Evolutionary conservation across 1,284 basidiomycete species (phyloP).

Genomic region (Salmacisia buchloeana): DNA sequence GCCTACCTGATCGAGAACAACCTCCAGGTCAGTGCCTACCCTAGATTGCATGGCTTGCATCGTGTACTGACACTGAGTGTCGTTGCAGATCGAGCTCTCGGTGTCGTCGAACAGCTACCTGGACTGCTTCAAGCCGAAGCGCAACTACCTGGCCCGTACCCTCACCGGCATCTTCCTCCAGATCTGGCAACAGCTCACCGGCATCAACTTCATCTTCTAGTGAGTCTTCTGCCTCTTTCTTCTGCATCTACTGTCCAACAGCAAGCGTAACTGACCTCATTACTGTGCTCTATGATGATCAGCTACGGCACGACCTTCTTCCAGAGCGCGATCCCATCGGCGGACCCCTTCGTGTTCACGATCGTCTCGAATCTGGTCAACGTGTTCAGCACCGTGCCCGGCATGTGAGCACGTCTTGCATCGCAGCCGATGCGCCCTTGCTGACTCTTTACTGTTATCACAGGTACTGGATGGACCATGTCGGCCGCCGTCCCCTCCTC

Average conservation of each 20-base stretch:
- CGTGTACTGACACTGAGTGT: no score
- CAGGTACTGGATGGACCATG: not conserved
- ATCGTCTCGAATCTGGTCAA: constrained; percentile 52
- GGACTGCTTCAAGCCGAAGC: constrained; percentile 66
- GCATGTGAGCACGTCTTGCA: constrained; percentile 21
- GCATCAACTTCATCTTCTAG: constrained; percentile 79
- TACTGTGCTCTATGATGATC: not conserved
- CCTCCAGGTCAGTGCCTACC: no score
- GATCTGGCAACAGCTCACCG: constrained; percentile 64
- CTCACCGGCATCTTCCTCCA: constrained; percentile 66
- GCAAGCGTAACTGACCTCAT: not conserved
- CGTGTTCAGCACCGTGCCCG: constrained; percentile 43
- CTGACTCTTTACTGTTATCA: not conserved
- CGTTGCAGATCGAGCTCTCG: constrained; percentile 55
- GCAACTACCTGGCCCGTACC: constrained; percentile 66
- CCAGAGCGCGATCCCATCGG: not conserved
- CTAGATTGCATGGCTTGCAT: no score
- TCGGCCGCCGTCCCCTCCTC: not conserved
- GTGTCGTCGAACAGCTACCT: constrained; percentile 53
- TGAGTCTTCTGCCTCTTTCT: no score
- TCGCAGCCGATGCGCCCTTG: not conserved
- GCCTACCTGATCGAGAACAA: not conserved
- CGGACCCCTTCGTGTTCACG: constrained; percentile 25
- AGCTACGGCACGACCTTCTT: not conserved
- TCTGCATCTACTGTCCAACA: no score